Conservation (phyloP, 2,329 filamentous ascomycete genomes). For the Cladosporium sp. region DNA sequence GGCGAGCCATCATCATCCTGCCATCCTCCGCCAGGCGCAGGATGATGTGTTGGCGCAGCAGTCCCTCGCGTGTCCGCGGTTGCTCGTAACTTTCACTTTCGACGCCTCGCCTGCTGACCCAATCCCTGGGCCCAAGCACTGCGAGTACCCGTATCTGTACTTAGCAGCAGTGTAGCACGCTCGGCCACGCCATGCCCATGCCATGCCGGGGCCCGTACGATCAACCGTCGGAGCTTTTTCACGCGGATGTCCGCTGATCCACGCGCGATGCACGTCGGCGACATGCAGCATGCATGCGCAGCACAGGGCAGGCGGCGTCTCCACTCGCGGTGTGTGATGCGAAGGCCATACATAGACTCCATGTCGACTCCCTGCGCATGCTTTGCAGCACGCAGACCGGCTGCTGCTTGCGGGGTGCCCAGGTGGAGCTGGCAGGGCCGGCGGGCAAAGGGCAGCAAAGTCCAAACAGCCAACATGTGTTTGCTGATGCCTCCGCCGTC, state of each 20-base stretch:
- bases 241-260: conserved; percentile 9
- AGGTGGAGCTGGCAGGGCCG: neutral
- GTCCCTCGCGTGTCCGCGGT: neutral
- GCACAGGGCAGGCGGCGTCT: conserved; percentile 11
- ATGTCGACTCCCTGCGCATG: conserved; percentile 1
- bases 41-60: neutral
- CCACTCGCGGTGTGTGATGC: neutral
- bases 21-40: neutral
- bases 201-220: conserved; percentile 10
- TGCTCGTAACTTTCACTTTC: neutral
- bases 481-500: conserved; percentile 4
- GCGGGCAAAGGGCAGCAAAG: neutral
- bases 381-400: neutral
- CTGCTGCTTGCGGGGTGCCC: conserved; percentile 1
- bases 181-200: conserved; percentile 7
- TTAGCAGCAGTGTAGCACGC: neutral
- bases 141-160: no score
- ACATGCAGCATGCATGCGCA: conserved; percentile 4
- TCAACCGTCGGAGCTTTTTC: conserved; percentile 11
- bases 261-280: conserved; percentile 1
- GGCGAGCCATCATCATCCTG: neutral
- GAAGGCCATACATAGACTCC: conserved; percentile 3
- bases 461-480: neutral
- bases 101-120: conserved; percentile 3
- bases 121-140: neutral